Evolutionary conservation across 305 asterid genomes (phyloP), one percentile per base, ranked within the genome.

Genomic region (Fraxinus floribunda): DNA sequence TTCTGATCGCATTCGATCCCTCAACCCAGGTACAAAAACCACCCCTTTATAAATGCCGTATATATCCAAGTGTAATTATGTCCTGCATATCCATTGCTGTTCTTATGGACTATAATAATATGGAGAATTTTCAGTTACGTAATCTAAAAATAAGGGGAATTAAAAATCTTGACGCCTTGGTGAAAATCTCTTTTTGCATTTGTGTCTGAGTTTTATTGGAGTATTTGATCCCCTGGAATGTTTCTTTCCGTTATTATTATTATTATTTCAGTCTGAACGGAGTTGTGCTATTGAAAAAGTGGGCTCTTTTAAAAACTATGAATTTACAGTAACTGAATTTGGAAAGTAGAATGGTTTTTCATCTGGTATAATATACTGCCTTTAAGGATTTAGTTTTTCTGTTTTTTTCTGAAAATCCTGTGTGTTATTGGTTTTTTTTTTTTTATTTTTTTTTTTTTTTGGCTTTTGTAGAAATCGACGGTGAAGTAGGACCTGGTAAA

Each of bases 1-100:
- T 78, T 90, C 98, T 71, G 81, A 91, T 84, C 95, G 94, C 79
- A 84, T 94, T 90, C 93, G 92, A 89, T 97, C 98, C 29, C 92
- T 93, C 81, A 83, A 85, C 76, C 77, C 76, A 64, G 91, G 95
- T 90, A n/a, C 13, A 6, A 16, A 36, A 5, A 36, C 41, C 36
- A n/a, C n/a, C n/a, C n/a, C n/a, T n/a, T n/a, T n/a, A n/a, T n/a
- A n/a, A n/a, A n/a, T n/a, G n/a, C n/a, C n/a, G n/a, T n/a, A n/a
- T n/a, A n/a, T n/a, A n/a, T n/a, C n/a, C n/a, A n/a, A n/a, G n/a
- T n/a, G n/a, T n/a, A n/a, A n/a, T n/a, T n/a, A n/a, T n/a, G n/a
- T n/a, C n/a, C n/a, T n/a, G n/a, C n/a, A n/a, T n/a, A n/a, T n/a
- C n/a, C n/a, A n/a, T n/a, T n/a, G n/a, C n/a, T n/a, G n/a, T n/a